phyloP scores from a whole-genome alignment of 306 rosid genomes.

The Vigna mungo region DNA sequence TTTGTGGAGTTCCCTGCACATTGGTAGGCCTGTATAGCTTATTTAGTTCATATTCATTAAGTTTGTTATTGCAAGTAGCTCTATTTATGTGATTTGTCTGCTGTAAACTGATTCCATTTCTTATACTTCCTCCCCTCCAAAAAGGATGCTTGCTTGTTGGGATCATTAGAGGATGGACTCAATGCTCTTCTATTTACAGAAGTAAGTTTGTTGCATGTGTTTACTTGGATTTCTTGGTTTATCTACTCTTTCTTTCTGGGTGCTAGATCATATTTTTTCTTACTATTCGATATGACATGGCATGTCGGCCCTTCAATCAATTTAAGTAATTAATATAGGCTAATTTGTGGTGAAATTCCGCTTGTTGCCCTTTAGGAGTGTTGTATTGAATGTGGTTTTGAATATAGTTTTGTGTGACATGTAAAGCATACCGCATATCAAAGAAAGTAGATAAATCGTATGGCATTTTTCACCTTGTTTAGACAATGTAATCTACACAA shows the following conservation, averaged over 20 bases:
- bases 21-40: conserved; percentile 60
- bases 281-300: background rate
- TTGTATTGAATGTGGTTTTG: conserved; percentile 17
- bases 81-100: conserved; percentile 19
- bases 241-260: conserved; percentile 36
- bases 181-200: conserved; percentile 83
- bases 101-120: conserved; percentile 38
- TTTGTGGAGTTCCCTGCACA: conserved; percentile 75
- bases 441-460: conserved; percentile 12
- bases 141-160: conserved; percentile 77
- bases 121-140: background rate
- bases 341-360: conserved; percentile 20
- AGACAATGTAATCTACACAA: conserved; percentile 23
- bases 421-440: background rate
- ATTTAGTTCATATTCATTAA: conserved; percentile 28
- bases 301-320: conserved; percentile 16
- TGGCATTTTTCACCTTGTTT: conserved; percentile 16
- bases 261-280: conserved; percentile 7
- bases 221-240: conserved; percentile 39
- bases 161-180: conserved; percentile 94
- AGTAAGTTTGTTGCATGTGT: conserved; percentile 59
- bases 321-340: conserved; percentile 14
- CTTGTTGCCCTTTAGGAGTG: conserved; percentile 11
- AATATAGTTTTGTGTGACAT: conserved; percentile 25
- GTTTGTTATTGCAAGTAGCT: conserved; percentile 29